Evolutionary conservation across 2,329 filamentous ascomycete genomes (phyloP), one percentile per base, ranked within the genome.

Genomic region (Rhinocladiella mackenziei): DNA sequence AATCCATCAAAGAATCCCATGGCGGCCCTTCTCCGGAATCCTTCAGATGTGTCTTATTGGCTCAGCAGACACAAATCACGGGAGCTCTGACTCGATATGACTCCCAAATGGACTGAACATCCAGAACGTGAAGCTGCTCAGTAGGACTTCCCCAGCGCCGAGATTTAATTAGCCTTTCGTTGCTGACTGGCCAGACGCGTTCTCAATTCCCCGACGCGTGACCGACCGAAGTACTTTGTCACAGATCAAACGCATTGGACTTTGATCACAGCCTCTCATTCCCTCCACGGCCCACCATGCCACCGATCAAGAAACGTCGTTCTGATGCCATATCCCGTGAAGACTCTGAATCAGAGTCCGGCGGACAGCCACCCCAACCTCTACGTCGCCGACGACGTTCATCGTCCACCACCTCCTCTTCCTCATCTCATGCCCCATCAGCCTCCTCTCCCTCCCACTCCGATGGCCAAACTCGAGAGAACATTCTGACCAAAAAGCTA

Each of bases 401-500:
- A n/a, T 32, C 28, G 9, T 31, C 39, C 22, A 25, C 39, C 11
- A 36, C 45, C 8, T 51, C 49, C 18, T 36, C 37, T 18, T 20
- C 30, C 25, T 26, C 30, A 13, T 39, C 39, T 10, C 39, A 30
- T 20, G 28, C 34, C 42, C 46, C 49, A 2, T 39, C 47, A 23
- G 25, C 45, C 25, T 44, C 48, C 5, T 35, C 49, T 6, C 22
- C 32, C 22, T 32, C 19, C 41, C 29, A 36, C 8, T 14, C 42
- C 28, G n/a, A 25, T 36, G 13, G 28, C 39, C 34, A 32, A 22
- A 22, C 19, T 20, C 62, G 56, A 44, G 50, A 54, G 3, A 62
- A 66, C 32, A 60, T 63, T 33, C 69, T 80, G 61, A 72, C 77
- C 5, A 81, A 80, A 60, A 80, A 79, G 57, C 62, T 83, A 41